phyloP scores from a whole-genome alignment of 1,284 basidiomycete species.

The Somion occarium region DNA sequence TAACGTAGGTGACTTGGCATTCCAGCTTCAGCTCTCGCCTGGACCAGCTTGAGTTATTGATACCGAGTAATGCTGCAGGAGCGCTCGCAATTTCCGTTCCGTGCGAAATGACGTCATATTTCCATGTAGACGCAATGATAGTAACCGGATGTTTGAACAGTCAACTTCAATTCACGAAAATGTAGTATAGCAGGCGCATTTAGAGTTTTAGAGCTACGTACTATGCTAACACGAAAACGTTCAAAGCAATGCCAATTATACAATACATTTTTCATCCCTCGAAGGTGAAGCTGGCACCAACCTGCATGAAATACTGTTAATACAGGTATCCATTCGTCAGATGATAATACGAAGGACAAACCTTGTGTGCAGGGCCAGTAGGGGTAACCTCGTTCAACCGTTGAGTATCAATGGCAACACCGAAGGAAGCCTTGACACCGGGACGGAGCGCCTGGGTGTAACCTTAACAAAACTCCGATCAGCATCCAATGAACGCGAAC shows the following conservation, averaged over 20 bases:
- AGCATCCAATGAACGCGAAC: too few species aligned
- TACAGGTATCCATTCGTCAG: background rate
- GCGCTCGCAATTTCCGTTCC: too few species aligned
- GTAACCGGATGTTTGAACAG: too few species aligned
- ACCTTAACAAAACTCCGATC: slow-evolving; percentile 43
- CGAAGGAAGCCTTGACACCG: slow-evolving; percentile 93
- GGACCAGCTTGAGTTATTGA: too few species aligned
- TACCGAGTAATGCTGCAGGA: too few species aligned
- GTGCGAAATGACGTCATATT: too few species aligned
- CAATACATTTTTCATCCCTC: slow-evolving; percentile 46
- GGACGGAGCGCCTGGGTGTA: slow-evolving; percentile 94
- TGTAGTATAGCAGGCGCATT: too few species aligned
- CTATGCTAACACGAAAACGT: background rate
- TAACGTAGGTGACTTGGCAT: too few species aligned
- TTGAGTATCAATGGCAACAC: slow-evolving; percentile 89
- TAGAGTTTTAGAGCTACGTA: background rate
- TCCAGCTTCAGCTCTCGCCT: too few species aligned
- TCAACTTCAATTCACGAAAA: too few species aligned
- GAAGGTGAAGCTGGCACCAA: slow-evolving; percentile 71
- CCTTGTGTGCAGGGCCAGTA: slow-evolving; percentile 70
- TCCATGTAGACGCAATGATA: too few species aligned
- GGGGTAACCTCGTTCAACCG: slow-evolving; percentile 71
- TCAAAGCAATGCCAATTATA: background rate
- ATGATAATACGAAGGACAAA: slow-evolving; percentile 19
- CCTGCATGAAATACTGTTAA: slow-evolving; percentile 28